Percentiles rank a stretch among this genome's conserved stretches.
phyloP scores from a whole-genome alignment of 306 rosid species.

The Acacia crassicarpa region DNA sequence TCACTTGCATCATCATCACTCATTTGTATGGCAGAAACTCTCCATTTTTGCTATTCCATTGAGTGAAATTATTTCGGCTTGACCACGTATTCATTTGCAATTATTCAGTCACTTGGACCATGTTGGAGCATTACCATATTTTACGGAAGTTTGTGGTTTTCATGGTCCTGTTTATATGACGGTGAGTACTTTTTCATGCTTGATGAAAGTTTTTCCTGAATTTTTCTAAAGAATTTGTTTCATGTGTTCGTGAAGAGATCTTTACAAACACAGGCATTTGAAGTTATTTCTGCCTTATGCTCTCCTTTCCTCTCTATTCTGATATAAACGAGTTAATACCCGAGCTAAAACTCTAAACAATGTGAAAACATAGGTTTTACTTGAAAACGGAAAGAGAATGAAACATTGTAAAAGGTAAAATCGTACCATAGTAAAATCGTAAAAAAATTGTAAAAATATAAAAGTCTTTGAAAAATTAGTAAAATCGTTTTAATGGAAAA shows the following conservation, averaged over 20 bases:
- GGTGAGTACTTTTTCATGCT: constrained; percentile 48
- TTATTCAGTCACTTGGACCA: constrained; percentile 79
- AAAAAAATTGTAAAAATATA: no score
- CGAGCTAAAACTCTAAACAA: background rate
- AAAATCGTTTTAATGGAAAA: no score
- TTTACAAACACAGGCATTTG: background rate
- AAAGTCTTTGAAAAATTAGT: no score
- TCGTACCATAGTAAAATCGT: no score
- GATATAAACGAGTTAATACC: background rate
- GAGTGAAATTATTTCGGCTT: background rate
- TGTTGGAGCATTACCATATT: constrained; percentile 82
- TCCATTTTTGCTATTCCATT: background rate
- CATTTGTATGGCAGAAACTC: constrained; percentile 57
- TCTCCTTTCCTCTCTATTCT: background rate
- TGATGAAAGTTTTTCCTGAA: constrained; percentile 40
- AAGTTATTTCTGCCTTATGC: background rate
- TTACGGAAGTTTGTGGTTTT: constrained; percentile 91
- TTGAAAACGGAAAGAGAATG: no score
- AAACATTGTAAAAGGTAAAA: no score
- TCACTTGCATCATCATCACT: constrained; percentile 82
- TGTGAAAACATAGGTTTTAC: no score
- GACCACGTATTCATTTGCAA: constrained; percentile 3
- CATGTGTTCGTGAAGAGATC: background rate
- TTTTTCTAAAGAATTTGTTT: background rate
- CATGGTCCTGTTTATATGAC: constrained; percentile 92